A percentile compares a stretch with the other conserved stretches of the same genome.
phyloP scores from a whole-genome alignment of 192 early-diverging fungal genomes.

The Chytriomyces sp. region DNA sequence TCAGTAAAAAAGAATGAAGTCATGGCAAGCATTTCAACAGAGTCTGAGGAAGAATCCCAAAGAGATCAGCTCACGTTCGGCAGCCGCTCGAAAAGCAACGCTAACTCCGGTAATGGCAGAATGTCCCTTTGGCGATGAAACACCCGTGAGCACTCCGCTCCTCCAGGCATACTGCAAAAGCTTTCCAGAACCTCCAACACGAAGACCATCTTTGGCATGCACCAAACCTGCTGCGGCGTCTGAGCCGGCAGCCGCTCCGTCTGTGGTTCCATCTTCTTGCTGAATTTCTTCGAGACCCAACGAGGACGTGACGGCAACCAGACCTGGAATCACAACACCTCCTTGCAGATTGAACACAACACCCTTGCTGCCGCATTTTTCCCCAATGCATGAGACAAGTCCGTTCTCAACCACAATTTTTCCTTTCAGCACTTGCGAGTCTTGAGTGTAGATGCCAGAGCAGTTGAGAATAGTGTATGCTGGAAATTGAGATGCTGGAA shows the following conservation, averaged over 20 bases:
- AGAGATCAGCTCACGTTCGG: slow-evolving; percentile 46
- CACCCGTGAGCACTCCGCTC: slow-evolving; percentile 64
- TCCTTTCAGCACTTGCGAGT: slow-evolving; percentile 40
- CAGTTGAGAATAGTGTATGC: slow-evolving; percentile 52
- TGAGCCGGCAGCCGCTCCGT: slow-evolving; percentile 52
- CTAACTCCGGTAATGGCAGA: slow-evolving; percentile 66
- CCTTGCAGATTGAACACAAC: slow-evolving; percentile 59
- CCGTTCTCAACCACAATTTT: slow-evolving; percentile 62
- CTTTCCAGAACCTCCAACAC: slow-evolving; percentile 50
- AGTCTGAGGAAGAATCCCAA: not conserved
- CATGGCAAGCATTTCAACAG: not conserved
- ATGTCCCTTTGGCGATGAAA: slow-evolving; percentile 59
- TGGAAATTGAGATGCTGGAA: not conserved
- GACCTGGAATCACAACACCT: slow-evolving; percentile 64
- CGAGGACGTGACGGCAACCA: slow-evolving; percentile 54
- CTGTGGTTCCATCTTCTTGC: slow-evolving; percentile 61
- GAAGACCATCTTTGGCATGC: slow-evolving; percentile 69
- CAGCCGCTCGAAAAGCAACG: slow-evolving; percentile 71
- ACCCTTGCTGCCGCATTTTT: slow-evolving; percentile 40
- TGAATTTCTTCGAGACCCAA: slow-evolving; percentile 74
- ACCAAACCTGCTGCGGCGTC: slow-evolving; percentile 43
- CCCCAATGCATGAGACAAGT: slow-evolving; percentile 56
- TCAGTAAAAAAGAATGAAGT: not conserved
- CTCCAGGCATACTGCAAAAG: slow-evolving; percentile 35
- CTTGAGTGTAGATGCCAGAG: slow-evolving; percentile 45